A percentile compares a stretch with the other conserved stretches of the same genome.
Evolutionary conservation across 331 rosid species (phyloP).

Genomic region (Malus hybrid): DNA sequence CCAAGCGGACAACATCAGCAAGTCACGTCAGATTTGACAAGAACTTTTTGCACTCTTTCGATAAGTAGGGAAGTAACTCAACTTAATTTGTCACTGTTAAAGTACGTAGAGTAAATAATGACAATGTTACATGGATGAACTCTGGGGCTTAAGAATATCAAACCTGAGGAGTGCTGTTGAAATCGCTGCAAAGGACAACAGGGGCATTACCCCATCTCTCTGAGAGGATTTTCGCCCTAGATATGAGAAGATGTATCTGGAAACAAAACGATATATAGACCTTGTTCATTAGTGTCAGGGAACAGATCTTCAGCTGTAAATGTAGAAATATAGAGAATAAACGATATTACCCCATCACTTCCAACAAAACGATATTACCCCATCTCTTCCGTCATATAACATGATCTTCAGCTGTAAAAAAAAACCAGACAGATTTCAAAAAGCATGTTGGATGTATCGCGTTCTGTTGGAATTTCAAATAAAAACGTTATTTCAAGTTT

Average conservation of each 20-base stretch:
- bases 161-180: constrained; percentile 86
- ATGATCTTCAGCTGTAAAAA: constrained; percentile 53
- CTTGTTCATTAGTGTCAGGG: neutral
- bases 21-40: constrained; percentile 69
- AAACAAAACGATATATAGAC: neutral
- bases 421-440: constrained; percentile 23
- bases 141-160: constrained; percentile 5
- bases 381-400: neutral
- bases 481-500: no score
- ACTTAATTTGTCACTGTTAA: neutral
- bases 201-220: constrained; percentile 76
- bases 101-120: neutral
- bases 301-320: neutral
- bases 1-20: constrained; percentile 8
- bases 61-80: constrained; percentile 11
- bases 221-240: constrained; percentile 59
- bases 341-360: no score
- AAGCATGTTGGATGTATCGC: neutral
- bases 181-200: constrained; percentile 77
- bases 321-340: no score
- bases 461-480: neutral
- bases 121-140: neutral
- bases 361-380: no score
- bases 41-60: constrained; percentile 84
- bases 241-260: constrained; percentile 66